A percentile compares a stretch with the other conserved stretches of the same genome.
These are phyloP conservation scores for Coffea humblotiana DNA, from an alignment of 305 asterid species.

Conservation along the genomic window DNA sequence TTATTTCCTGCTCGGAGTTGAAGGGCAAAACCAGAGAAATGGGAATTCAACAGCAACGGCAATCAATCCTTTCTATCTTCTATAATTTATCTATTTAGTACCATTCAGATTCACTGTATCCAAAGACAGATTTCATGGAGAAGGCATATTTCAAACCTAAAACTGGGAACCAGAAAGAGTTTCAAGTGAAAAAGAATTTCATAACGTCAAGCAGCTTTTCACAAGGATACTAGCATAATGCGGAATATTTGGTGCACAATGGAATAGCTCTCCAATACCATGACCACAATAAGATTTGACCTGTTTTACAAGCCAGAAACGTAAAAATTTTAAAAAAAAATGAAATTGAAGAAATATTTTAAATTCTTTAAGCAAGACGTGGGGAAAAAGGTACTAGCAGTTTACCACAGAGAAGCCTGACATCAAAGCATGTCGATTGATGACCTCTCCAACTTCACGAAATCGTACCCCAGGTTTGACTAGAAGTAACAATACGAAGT, in stretches of 20 bases:
- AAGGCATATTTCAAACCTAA: not conserved
- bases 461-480: constrained; percentile 97
- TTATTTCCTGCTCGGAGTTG: constrained; percentile 78
- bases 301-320: constrained; percentile 32
- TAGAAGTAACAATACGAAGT: constrained; percentile 30
- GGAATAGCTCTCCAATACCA: constrained; percentile 97
- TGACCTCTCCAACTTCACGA: constrained; percentile 93
- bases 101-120: not conserved
- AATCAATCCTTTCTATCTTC: not conserved
- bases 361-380: not conserved
- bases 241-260: constrained; percentile 95
- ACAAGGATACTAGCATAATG: constrained; percentile 96
- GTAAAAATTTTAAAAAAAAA: not conserved
- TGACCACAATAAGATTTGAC: constrained; percentile 92
- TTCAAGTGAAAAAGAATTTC: not conserved
- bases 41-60: constrained; percentile 7
- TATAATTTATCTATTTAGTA: not conserved
- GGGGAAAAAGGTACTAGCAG: not conserved
- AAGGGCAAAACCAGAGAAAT: constrained; percentile 37
- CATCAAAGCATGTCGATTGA: constrained; percentile 87
- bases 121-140: not conserved
- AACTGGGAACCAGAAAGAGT: not conserved
- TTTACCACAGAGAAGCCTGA: constrained; percentile 94
- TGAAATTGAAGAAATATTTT: not conserved
- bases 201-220: constrained; percentile 1